A percentile compares a stretch with the other conserved stretches of the same genome.
Evolutionary conservation across 2,329 filamentous ascomycete species (phyloP).

Genomic region (Lasiodiplodia gonubiensis): DNA sequence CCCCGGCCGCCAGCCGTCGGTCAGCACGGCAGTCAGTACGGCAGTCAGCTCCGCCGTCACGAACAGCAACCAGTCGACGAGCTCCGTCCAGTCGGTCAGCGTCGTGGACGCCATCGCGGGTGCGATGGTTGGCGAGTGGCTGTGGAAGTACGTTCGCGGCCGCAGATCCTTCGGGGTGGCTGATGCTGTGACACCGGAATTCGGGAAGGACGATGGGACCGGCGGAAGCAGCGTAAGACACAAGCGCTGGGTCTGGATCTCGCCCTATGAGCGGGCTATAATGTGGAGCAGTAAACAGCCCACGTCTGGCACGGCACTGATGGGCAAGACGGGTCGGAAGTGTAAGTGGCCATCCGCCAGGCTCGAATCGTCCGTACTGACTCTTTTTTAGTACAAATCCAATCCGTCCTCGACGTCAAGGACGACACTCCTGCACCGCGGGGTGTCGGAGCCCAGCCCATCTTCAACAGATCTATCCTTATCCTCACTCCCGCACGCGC

Average conservation of each 20-base stretch:
- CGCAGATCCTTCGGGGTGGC: slow-evolving; percentile 88
- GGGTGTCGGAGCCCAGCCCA: slow-evolving; percentile 58
- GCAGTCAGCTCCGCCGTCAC: slow-evolving; percentile 49
- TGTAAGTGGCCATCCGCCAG: slow-evolving; percentile 65
- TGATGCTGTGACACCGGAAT: slow-evolving; percentile 70
- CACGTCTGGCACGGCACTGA: slow-evolving; percentile 79
- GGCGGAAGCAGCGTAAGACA: slow-evolving; percentile 73
- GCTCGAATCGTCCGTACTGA: slow-evolving; percentile 40
- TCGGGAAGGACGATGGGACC: slow-evolving; percentile 26
- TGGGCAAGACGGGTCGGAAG: slow-evolving; percentile 95
- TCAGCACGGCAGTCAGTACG: slow-evolving; percentile 60
- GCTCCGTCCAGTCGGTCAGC: slow-evolving; percentile 70
- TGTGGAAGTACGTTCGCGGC: slow-evolving; percentile 88
- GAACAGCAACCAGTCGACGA: slow-evolving; percentile 44
- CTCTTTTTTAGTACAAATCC: slow-evolving; percentile 74
- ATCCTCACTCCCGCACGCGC: slow-evolving; percentile 93
- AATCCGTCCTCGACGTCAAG: slow-evolving; percentile 96
- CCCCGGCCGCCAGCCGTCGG: slow-evolving; percentile 58
- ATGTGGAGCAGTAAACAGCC: slow-evolving; percentile 99
- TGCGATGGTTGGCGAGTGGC: slow-evolving; percentile 98
- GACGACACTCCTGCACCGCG: slow-evolving; percentile 88
- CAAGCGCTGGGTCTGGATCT: slow-evolving; percentile 98
- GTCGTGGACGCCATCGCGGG: slow-evolving; percentile 97
- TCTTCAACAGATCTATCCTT: slow-evolving; percentile 92
- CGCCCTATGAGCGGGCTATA: slow-evolving; percentile 92